These are phyloP conservation scores for Metarhizium anisopliae DNA, from an alignment of 2,329 filamentous ascomycete species.

Conservation along the genomic window DNA sequence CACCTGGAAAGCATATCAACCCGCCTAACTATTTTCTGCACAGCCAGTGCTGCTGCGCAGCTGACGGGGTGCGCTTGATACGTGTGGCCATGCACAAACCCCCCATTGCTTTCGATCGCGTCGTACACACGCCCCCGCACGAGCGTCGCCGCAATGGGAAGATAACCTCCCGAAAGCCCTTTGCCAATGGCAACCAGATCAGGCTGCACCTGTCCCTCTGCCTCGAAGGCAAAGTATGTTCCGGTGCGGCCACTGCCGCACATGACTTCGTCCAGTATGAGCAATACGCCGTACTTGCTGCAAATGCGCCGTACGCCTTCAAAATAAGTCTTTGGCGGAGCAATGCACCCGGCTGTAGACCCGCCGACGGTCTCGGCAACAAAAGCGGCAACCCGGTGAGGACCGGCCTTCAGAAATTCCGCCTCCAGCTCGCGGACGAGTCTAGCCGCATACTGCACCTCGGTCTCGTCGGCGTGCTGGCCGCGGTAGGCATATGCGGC, in stretches of 20 bases:
- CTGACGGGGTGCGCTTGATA: conserved; percentile 32
- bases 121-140: conserved; percentile 25
- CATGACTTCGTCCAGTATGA: conserved; percentile 53
- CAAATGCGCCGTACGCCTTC: conserved; percentile 35
- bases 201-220: conserved; percentile 35
- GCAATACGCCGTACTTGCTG: conserved; percentile 39
- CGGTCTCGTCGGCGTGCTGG: conserved; percentile 8
- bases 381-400: conserved; percentile 32
- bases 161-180: conserved; percentile 47
- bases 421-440: conserved; percentile 30
- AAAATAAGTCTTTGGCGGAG: conserved; percentile 41
- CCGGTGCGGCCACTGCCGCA: conserved; percentile 53
- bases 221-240: conserved; percentile 51
- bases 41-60: conserved; percentile 29
- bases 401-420: conserved; percentile 33
- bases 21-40: conserved; percentile 28
- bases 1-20: conserved; percentile 19
- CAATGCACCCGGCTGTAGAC: conserved; percentile 39
- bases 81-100: conserved; percentile 49
- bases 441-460: conserved; percentile 25
- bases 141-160: conserved; percentile 46
- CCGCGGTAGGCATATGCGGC: not conserved
- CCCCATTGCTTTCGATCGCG: conserved; percentile 8
- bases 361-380: conserved; percentile 35
- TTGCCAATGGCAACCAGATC: conserved; percentile 53